Conservation (phyloP, 805 yeast species). For the Yarrowia porcina region DNA sequence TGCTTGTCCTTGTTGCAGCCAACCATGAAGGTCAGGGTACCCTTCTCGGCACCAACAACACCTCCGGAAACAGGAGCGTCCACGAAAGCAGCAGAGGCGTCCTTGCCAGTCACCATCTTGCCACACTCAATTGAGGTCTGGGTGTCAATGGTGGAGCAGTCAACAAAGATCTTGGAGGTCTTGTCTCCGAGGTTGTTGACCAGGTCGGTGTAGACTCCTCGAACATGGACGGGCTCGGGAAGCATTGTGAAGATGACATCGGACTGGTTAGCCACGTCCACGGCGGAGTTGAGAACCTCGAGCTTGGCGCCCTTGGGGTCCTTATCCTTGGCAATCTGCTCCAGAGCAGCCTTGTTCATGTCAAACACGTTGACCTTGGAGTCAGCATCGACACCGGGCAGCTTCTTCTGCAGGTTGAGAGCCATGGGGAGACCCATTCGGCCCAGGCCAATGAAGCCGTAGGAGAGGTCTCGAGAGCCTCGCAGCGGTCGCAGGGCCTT, state of each 20-base stretch:
- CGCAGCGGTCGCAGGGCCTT: slow-evolving; percentile 12
- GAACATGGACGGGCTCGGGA: slow-evolving; percentile 53
- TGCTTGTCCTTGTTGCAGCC: slow-evolving; percentile 40
- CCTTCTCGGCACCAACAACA: slow-evolving; percentile 52
- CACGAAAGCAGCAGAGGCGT: slow-evolving; percentile 42
- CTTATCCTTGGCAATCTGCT: slow-evolving; percentile 34
- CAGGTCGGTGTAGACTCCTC: slow-evolving; percentile 43
- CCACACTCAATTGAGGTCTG: slow-evolving; percentile 46
- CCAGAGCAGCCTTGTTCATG: slow-evolving; percentile 37
- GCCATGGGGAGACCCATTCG: slow-evolving; percentile 60
- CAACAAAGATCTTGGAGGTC: slow-evolving; percentile 41
- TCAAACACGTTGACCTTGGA: slow-evolving; percentile 41
- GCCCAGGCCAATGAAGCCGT: slow-evolving; percentile 57
- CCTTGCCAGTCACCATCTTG: slow-evolving; percentile 40
- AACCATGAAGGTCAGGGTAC: slow-evolving; percentile 52
- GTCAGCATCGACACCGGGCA: slow-evolving; percentile 43
- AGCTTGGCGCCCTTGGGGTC: slow-evolving; percentile 34
- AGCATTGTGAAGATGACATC: slow-evolving; percentile 50
- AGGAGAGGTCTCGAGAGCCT: slow-evolving; percentile 30
- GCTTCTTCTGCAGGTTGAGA: slow-evolving; percentile 43
- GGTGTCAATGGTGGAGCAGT: slow-evolving; percentile 53
- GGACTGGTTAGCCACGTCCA: slow-evolving; percentile 32
- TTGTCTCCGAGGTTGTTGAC: slow-evolving; percentile 35
- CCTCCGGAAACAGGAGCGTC: slow-evolving; percentile 60
- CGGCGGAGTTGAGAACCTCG: slow-evolving; percentile 29